These are phyloP conservation scores for Colletotrichum musicola DNA, from an alignment of 2,329 filamentous ascomycete genomes.

Conservation along the genomic window DNA sequence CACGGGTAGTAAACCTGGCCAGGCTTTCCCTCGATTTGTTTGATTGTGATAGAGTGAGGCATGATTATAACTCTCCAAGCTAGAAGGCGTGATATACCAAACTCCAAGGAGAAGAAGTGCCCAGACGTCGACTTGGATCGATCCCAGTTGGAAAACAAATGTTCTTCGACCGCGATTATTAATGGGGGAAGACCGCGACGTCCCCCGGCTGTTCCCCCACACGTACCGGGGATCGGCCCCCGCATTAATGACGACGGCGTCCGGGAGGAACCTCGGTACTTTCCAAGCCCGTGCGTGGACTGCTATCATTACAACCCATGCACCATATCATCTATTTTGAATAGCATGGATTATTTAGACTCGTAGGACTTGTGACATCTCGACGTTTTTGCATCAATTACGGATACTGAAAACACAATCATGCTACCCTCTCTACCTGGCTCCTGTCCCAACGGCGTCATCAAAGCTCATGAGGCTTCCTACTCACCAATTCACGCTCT, in stretches of 20 bases:
- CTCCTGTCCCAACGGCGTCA: neutral
- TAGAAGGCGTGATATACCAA: too few species aligned
- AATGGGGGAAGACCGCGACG: constrained; percentile 6
- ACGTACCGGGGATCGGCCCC: constrained; percentile 21
- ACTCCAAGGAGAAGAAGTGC: too few species aligned
- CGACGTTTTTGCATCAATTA: too few species aligned
- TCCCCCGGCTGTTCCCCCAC: constrained; percentile 30
- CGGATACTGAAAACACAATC: too few species aligned
- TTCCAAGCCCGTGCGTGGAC: neutral
- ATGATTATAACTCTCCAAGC: constrained; percentile 48
- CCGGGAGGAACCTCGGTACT: constrained; percentile 33
- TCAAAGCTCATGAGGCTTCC: neutral
- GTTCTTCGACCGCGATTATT: neutral
- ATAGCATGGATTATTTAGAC: neutral
- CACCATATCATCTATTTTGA: neutral
- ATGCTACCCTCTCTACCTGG: too few species aligned
- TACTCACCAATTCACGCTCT: constrained; percentile 64
- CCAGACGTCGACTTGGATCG: neutral
- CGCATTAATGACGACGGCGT: constrained; percentile 29
- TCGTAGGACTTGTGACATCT: neutral
- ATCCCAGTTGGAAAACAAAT: neutral
- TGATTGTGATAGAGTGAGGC: constrained; percentile 71
- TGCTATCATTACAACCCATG: neutral
- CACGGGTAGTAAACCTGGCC: constrained; percentile 89
- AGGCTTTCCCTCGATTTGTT: constrained; percentile 83